Evolutionary conservation across 208 protist genomes (phyloP).

Genomic region (Trichomonas gallinae): DNA sequence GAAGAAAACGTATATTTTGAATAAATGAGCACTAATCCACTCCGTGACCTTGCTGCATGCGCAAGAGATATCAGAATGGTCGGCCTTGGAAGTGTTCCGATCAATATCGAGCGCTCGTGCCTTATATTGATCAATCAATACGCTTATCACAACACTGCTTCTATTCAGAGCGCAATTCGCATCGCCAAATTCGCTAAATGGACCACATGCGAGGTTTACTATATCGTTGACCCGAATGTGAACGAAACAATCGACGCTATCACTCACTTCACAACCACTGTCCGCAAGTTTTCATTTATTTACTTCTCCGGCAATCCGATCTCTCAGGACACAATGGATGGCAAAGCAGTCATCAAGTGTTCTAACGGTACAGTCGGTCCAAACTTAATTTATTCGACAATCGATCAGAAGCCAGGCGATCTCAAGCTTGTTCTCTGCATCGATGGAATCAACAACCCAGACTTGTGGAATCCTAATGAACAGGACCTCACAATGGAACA

Average conservation of each 20-base stretch:
- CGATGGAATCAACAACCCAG: neutral
- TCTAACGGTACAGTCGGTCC: neutral
- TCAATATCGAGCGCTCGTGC: neutral
- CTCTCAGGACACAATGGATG: neutral
- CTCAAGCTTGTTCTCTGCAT: neutral
- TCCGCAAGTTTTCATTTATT: neutral
- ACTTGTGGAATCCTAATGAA: neutral
- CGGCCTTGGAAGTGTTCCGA: neutral
- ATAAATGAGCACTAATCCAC: neutral
- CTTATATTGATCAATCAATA: neutral
- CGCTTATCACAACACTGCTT: neutral
- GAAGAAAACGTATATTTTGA: neutral
- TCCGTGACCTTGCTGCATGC: neutral
- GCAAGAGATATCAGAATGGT: neutral
- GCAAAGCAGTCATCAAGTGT: neutral
- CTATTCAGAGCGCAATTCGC: neutral
- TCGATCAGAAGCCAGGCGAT: neutral
- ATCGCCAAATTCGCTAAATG: neutral
- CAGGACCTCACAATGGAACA: neutral
- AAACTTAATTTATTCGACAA: neutral
- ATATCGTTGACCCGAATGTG: neutral
- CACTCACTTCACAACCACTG: neutral
- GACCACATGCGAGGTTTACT: neutral
- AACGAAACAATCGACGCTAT: neutral
- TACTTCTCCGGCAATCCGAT: slow-evolving; percentile 13